Base-by-base conservation (phyloP, 2,329 filamentous ascomycete species). In the Exophiala aquamarina region DNA sequence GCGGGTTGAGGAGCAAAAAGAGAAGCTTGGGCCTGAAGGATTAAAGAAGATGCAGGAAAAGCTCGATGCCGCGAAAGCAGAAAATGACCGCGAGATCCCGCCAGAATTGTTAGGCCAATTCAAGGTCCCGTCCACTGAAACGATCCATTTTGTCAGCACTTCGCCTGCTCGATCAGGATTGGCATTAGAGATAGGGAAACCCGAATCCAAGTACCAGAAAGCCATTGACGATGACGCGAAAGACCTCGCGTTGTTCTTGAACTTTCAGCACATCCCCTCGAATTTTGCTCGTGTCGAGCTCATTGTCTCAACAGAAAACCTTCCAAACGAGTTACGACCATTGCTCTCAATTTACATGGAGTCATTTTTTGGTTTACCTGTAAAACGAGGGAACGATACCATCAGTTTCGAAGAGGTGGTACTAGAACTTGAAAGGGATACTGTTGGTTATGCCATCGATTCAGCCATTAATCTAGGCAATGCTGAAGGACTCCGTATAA, bases 311-410 rank as follows among this genome's bases (percentile, higher is more conserved):
- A 95, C 90, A 1, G 79, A 83, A 2, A 74, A 81, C 23, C 75
- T 96, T 1, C 89, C 91, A 0, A 78, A 86, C n/a, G 81, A 91
- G 54, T 78, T 92, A 49, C 90, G 92, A 63, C 93, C 93, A 3
- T 70, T 98, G 17, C 74, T 97, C 38, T 79, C 85, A 3, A 77
- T 97, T 32, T 97, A 95, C 62, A 84, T 83, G 21, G 88, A 91
- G 63, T 93, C 92, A 62, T 95, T 97, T 73, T 98, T 97, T 76
- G 92, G 89, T 63, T 89, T 90, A 0, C 93, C 92, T 2, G 84
- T 98, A 50, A 76, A 78, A 60, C 83, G 84, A 21, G 78, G 90
- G 59, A 90, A 88, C 34, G 77, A 89, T 63, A 80, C 79, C 18
- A 73, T 98, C 21, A 83, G 86, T 38, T 98, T 97, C 60, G 93